Percentiles rank a stretch among this genome's conserved stretches.
Conservation (phyloP, 495 filamentous ascomycete species). For the Podospora comata region DNA sequence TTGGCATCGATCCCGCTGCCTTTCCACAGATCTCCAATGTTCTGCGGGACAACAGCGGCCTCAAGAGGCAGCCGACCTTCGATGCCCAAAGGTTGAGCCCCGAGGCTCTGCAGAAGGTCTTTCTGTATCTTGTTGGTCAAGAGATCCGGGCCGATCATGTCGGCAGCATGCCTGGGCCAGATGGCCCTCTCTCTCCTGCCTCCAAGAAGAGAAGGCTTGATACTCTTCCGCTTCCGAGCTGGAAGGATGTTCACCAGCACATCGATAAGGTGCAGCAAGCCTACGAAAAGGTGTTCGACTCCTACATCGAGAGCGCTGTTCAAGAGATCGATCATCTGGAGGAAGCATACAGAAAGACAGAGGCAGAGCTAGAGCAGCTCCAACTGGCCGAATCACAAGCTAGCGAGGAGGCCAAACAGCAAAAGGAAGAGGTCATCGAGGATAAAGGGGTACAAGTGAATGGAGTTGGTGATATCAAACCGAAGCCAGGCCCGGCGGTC, state of each 20-base stretch:
- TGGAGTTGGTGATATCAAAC: slow-evolving; percentile 20
- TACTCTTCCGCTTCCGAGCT: slow-evolving; percentile 58
- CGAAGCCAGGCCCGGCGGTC: not conserved
- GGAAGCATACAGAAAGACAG: slow-evolving; percentile 40
- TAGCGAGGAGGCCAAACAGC: slow-evolving; percentile 48
- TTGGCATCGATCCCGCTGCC: slow-evolving; percentile 59
- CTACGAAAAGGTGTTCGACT: slow-evolving; percentile 67
- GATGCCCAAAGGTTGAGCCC: slow-evolving; percentile 71
- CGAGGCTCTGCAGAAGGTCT: slow-evolving; percentile 74
- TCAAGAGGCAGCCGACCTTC: slow-evolving; percentile 65
- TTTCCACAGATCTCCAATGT: slow-evolving; percentile 72
- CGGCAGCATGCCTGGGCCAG: slow-evolving; percentile 29
- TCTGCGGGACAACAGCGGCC: slow-evolving; percentile 64
- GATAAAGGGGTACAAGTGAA: slow-evolving; percentile 39
- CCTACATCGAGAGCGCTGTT: slow-evolving; percentile 66
- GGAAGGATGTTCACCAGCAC: slow-evolving; percentile 63
- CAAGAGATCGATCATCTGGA: slow-evolving; percentile 73
- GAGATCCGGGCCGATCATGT: slow-evolving; percentile 50
- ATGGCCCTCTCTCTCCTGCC: slow-evolving; percentile 44
- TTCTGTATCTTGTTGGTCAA: slow-evolving; percentile 70
- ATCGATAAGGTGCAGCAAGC: slow-evolving; percentile 63
- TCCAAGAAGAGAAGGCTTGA: slow-evolving; percentile 72
- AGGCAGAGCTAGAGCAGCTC: not conserved
- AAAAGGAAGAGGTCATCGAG: slow-evolving; percentile 11
- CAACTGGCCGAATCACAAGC: slow-evolving; percentile 17